phyloP scores from a whole-genome alignment of 139 green algal species.

The Coelastrella sp. region DNA sequence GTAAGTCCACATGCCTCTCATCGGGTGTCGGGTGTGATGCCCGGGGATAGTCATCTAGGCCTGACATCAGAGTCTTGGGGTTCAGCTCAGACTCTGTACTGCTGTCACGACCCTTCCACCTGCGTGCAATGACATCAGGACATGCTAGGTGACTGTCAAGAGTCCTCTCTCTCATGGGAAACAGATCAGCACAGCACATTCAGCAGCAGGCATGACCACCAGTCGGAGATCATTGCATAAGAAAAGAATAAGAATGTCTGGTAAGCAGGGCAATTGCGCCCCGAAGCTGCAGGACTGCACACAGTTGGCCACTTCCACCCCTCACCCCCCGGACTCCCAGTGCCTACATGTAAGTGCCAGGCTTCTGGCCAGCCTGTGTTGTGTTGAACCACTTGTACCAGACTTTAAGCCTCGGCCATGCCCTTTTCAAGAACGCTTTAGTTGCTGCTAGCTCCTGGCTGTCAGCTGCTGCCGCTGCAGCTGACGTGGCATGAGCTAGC shows the following conservation, averaged over 20 bases:
- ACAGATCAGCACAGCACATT: too few relatives aligned
- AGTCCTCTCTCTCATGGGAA: not conserved
- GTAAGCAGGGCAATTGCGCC: too few relatives aligned
- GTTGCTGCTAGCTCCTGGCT: not conserved
- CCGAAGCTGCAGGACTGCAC: too few relatives aligned
- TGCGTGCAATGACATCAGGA: slow-evolving; percentile 35
- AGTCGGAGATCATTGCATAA: too few relatives aligned
- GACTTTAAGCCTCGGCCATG: slow-evolving; percentile 82
- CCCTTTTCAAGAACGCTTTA: slow-evolving; percentile 57
- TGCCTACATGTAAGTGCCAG: slow-evolving; percentile 61
- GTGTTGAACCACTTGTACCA: slow-evolving; percentile 95
- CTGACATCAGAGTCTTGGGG: slow-evolving; percentile 92
- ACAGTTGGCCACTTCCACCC: too few relatives aligned
- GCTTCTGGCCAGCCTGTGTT: slow-evolving; percentile 78
- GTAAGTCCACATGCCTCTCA: slow-evolving; percentile 95
- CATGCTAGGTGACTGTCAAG: not conserved
- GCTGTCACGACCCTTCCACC: slow-evolving; percentile 76
- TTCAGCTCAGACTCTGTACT: slow-evolving; percentile 85
- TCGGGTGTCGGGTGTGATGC: slow-evolving; percentile 87
- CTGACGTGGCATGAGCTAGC: slow-evolving; percentile 65
- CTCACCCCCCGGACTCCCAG: too few relatives aligned
- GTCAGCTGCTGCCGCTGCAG: not conserved
- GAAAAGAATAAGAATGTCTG: too few relatives aligned
- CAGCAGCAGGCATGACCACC: too few relatives aligned
- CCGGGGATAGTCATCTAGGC: slow-evolving; percentile 95